Conservation (phyloP, 2,329 filamentous ascomycete genomes). For the Pyrenochaeta sp. region DNA sequence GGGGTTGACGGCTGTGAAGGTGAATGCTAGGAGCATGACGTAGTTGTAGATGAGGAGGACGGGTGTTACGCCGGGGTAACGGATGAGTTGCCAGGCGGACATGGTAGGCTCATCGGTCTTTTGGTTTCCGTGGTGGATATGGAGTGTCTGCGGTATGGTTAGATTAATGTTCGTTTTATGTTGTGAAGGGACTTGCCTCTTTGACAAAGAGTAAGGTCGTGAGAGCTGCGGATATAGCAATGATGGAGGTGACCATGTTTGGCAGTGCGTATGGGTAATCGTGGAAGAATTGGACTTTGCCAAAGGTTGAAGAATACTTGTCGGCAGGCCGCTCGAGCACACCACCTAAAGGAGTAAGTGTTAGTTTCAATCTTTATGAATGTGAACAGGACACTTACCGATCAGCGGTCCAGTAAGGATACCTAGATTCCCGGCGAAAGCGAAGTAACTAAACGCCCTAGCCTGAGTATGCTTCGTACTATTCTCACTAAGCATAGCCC, state of each 20-base stretch:
- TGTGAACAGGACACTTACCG: constrained; percentile 35
- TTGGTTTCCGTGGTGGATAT: constrained; percentile 34
- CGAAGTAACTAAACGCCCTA: constrained; percentile 77
- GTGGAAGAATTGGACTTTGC: constrained; percentile 64
- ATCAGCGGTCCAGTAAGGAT: constrained; percentile 76
- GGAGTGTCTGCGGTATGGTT: constrained; percentile 36
- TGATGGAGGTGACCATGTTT: constrained; percentile 63
- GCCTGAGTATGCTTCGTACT: constrained; percentile 76
- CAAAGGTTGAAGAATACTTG: constrained; percentile 69
- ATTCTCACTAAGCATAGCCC: constrained; percentile 79
- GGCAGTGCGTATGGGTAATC: constrained; percentile 73
- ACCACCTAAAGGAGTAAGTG: constrained; percentile 60
- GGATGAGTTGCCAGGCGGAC: constrained; percentile 65
- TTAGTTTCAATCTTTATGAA: too few species aligned
- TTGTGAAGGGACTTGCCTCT: constrained; percentile 55
- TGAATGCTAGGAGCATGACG: constrained; percentile 72
- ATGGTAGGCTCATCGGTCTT: constrained; percentile 42
- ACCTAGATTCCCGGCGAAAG: constrained; percentile 77
- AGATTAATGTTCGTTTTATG: not conserved
- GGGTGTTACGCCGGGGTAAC: constrained; percentile 68
- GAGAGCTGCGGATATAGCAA: constrained; percentile 64
- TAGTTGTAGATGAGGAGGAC: constrained; percentile 73
- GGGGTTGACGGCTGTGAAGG: constrained; percentile 74
- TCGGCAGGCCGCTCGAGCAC: constrained; percentile 71
- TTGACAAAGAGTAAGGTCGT: constrained; percentile 66